Conservation (phyloP, 2,329 filamentous ascomycete species). For the Aspergillus piperis region DNA sequence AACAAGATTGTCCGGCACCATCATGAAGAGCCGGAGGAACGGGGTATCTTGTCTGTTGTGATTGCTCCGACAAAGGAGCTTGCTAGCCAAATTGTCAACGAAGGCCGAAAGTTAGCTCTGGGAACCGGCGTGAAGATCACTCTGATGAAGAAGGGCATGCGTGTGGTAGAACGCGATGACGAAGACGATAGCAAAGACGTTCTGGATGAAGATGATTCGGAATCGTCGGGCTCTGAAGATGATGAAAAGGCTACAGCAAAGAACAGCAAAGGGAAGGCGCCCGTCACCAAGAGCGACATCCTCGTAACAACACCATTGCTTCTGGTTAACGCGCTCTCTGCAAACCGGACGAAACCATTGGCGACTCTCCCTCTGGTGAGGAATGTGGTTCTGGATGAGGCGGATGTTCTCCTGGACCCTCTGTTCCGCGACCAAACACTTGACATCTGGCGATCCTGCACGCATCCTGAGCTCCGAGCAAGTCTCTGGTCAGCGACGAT, state of each 20-base stretch:
- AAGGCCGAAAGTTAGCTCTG: constrained; percentile 76
- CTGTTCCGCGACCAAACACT: constrained; percentile 89
- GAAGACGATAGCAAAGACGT: constrained; percentile 40
- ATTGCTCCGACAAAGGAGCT: constrained; percentile 80
- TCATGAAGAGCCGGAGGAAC: constrained; percentile 52
- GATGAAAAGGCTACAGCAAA: constrained; percentile 28
- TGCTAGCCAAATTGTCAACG: constrained; percentile 76
- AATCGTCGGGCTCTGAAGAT: constrained; percentile 42
- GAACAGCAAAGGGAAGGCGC: constrained; percentile 39
- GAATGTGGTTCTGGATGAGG: constrained; percentile 84
- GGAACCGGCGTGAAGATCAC: constrained; percentile 79
- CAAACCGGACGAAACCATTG: constrained; percentile 46
- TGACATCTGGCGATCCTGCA: constrained; percentile 78
- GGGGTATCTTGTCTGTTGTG: constrained; percentile 68
- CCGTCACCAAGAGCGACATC: constrained; percentile 72
- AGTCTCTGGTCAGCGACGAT: constrained; percentile 97
- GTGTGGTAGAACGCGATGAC: constrained; percentile 56
- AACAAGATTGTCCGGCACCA: constrained; percentile 66
- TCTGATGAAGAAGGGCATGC: constrained; percentile 84
- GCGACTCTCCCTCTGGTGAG: constrained; percentile 66
- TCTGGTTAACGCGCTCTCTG: constrained; percentile 71
- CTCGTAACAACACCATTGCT: constrained; percentile 78
- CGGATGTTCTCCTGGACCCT: constrained; percentile 88
- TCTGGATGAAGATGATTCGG: constrained; percentile 42
- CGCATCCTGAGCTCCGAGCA: constrained; percentile 66